Conservation (phyloP, 345 rosid species). For the Syzygium aromaticum region DNA sequence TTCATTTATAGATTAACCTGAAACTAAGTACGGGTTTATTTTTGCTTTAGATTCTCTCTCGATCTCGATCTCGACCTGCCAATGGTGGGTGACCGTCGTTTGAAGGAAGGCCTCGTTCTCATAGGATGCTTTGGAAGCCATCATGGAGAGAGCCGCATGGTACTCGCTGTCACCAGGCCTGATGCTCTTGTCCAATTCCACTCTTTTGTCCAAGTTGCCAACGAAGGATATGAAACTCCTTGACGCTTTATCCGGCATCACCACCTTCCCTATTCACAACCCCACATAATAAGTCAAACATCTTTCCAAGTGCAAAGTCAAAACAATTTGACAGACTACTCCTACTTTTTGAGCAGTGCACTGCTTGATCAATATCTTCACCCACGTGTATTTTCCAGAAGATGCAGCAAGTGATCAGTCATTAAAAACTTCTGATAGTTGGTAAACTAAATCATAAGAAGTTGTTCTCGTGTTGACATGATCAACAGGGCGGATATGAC, state of each 20-base stretch:
- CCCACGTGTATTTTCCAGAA: background rate
- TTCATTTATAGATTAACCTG: background rate
- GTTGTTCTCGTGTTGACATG: background rate
- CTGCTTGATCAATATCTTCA: background rate
- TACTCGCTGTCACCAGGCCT: constrained; percentile 30
- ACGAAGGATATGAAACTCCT: constrained; percentile 28
- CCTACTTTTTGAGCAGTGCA: background rate
- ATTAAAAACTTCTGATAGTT: background rate
- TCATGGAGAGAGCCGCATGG: constrained; percentile 40
- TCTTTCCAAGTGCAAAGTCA: background rate
- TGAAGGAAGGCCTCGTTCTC: constrained; percentile 48
- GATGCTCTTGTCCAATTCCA: constrained; percentile 32
- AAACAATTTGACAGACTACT: background rate
- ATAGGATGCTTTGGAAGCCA: constrained; percentile 61
- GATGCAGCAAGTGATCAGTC: background rate
- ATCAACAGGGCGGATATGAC: background rate
- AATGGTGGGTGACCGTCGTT: constrained; percentile 25
- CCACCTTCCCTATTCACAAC: constrained; percentile 26
- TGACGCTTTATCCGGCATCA: constrained; percentile 31
- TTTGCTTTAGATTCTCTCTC: background rate
- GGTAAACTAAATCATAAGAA: background rate
- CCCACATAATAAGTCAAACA: background rate
- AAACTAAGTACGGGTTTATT: background rate
- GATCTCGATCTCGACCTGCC: constrained; percentile 34
- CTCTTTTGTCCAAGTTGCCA: constrained; percentile 40